Evolutionary conservation across 139 green algal species (phyloP).

Genomic region (Coccomyxa sp.): DNA sequence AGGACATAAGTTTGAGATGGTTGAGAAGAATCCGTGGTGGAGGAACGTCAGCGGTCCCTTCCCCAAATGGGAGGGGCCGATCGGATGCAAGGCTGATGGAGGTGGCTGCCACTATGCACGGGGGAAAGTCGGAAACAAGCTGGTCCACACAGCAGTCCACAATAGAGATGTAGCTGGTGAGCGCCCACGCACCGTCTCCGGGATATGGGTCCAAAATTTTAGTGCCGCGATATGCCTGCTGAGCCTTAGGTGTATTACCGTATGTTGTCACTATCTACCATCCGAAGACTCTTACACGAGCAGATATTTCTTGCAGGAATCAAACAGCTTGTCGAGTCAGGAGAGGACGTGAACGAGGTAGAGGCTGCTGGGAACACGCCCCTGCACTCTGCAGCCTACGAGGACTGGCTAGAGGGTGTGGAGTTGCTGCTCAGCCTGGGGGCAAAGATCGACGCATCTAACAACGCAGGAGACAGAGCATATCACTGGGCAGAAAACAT

Average conservation of each 20-base stretch:
- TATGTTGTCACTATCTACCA: not conserved
- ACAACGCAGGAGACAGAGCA: slow-evolving; percentile 88
- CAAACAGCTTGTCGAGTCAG: slow-evolving; percentile 37
- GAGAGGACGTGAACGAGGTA: slow-evolving; percentile 87
- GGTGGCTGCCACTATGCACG: slow-evolving; percentile 74
- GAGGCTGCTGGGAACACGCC: slow-evolving; percentile 89
- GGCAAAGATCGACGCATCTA: slow-evolving; percentile 86
- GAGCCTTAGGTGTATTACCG: not conserved
- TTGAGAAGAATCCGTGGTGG: slow-evolving; percentile 66
- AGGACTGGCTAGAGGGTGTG: slow-evolving; percentile 82
- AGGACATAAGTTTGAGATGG: not conserved
- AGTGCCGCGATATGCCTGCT: not conserved
- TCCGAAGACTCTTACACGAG: not conserved
- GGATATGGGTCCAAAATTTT: not conserved
- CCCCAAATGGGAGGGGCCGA: slow-evolving; percentile 59
- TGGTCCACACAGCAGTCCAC: slow-evolving; percentile 70
- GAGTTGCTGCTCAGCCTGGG: slow-evolving; percentile 79
- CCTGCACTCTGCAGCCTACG: slow-evolving; percentile 75
- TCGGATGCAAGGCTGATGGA: slow-evolving; percentile 84
- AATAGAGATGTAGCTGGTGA: slow-evolving; percentile 48
- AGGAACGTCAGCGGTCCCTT: slow-evolving; percentile 68
- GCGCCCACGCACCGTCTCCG: not conserved
- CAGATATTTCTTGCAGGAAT: not conserved
- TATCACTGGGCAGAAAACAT: slow-evolving; percentile 86
- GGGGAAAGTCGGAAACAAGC: slow-evolving; percentile 78